These are phyloP conservation scores for Kodamaea hsintzibuensis DNA, from an alignment of 805 yeast genomes.

Conservation along the genomic window DNA sequence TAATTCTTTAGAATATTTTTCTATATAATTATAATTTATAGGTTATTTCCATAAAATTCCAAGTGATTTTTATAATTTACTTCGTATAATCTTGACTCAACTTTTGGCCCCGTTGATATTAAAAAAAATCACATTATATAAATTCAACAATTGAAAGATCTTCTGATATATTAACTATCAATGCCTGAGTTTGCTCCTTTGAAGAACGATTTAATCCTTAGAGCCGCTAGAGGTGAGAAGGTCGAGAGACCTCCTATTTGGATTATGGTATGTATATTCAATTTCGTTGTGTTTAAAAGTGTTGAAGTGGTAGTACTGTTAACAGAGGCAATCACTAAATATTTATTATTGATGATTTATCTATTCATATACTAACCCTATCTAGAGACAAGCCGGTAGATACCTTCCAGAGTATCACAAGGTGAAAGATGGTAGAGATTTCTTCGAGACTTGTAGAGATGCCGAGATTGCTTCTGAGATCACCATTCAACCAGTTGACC, in stretches of 20 bases:
- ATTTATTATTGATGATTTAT: too few relatives aligned
- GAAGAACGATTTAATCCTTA: conserved; percentile 83
- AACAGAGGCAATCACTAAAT: too few relatives aligned
- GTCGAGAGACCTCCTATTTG: conserved; percentile 98
- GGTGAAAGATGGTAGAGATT: conserved; percentile 82
- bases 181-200: conserved; percentile 64
- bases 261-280: conserved; percentile 64
- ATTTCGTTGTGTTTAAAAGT: too few relatives aligned
- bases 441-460: conserved; percentile 92
- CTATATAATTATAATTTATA: too few relatives aligned
- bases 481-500: conserved; percentile 93
- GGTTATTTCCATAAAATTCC: too few relatives aligned
- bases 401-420: conserved; percentile 89
- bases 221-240: conserved; percentile 87
- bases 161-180: not conserved
- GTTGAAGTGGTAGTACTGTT: too few relatives aligned
- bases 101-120: not conserved
- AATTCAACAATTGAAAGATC: not conserved
- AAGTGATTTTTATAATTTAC: too few relatives aligned
- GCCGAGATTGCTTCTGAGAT: conserved; percentile 92
- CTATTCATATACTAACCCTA: conserved; percentile 12
- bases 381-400: conserved; percentile 92
- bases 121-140: not conserved
- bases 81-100: too few relatives aligned
- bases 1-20: too few relatives aligned